Evolutionary conservation across 2,329 filamentous ascomycete species (phyloP).

Genomic region (Chaetomiaceae sp.): DNA sequence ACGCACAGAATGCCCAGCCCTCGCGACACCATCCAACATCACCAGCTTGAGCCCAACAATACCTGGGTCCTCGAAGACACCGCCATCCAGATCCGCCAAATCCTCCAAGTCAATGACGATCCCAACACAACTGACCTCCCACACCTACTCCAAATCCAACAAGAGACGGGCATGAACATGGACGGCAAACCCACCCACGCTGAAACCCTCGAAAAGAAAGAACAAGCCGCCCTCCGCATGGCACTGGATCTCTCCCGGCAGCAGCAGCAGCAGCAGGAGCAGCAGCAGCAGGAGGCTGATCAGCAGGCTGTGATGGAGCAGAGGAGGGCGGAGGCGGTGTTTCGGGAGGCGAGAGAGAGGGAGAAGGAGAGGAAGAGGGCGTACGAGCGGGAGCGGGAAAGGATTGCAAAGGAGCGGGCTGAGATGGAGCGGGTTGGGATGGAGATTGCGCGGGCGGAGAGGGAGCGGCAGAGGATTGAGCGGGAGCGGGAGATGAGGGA

Average conservation of each 20-base stretch:
- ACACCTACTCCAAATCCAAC: not conserved
- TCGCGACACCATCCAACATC: not conserved
- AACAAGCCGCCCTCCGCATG: not conserved
- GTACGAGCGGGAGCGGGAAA: not conserved
- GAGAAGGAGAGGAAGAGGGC: not conserved
- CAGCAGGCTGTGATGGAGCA: not conserved
- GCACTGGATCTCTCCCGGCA: not conserved
- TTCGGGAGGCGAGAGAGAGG: not conserved
- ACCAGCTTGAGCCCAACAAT: not conserved
- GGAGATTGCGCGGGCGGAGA: too few relatives aligned
- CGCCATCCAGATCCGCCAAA: slow-evolving; percentile 2
- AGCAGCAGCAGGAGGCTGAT: not conserved
- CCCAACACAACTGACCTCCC: not conserved
- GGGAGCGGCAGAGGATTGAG: not conserved
- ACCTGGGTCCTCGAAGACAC: slow-evolving; percentile 3
- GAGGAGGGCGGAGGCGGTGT: not conserved
- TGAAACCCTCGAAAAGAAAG: not conserved
- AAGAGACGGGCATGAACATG: not conserved
- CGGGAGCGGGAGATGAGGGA: too few relatives aligned
- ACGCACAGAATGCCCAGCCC: not conserved
- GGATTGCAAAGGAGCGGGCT: too few relatives aligned
- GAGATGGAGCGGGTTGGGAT: too few relatives aligned
- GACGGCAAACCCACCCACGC: not conserved
- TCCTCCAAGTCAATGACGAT: not conserved
- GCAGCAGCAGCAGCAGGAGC: too few relatives aligned